Evolutionary conservation across 139 green algal species (phyloP), one percentile per base, ranked within the genome.

Genomic region (Asterochloris sp.): DNA sequence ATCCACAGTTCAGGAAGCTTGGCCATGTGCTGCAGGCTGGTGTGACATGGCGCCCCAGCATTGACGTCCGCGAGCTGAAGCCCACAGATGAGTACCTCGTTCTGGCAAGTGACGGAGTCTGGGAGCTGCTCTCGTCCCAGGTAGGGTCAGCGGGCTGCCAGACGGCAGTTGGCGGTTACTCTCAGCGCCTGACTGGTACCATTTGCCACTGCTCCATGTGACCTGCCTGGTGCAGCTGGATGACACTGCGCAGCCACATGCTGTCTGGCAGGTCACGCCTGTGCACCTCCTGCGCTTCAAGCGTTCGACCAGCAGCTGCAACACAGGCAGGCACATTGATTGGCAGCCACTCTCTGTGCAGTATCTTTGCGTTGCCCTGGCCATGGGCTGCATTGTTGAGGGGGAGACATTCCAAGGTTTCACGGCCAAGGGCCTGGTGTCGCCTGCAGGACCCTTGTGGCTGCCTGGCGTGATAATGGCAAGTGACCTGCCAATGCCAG

Each of bases 71-170:
- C 66, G 21, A 71, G 66, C 66, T 21, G 4, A 2, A 71, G 4
- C 66, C 66, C 21, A 24, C 17, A 71, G 66, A 71, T 24, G 19
- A 71, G 21, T 71, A 24, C 19, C 4, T 71, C 66, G 21, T 71
- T 71, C 19, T 26, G 17, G 66, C 66, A 21, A 26, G 21, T 71
- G 66, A 71, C 21, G 66, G 66, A 26, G 66, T 71, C 19, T 71
- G 66, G 66, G 66, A 71, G 21, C 66, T 71, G 66, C 66, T 71
- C 66, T 71, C 66, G 47, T 80, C 76, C 47, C 76, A 80, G 76
- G 76, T 80, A 13, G 23, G 76, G 60, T 69, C 15, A 78, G 16
- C 11, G 12, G 0, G 17, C 15, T 27, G 28, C 12, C 15, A 17
- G 28, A 11, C 29, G 8, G 73, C 73, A 62, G 26, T 29, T 16